Evolutionary conservation across 495 filamentous ascomycete species (phyloP), one percentile per base, ranked within the genome.

Genomic region (Rostrohypoxylon terebratum): DNA sequence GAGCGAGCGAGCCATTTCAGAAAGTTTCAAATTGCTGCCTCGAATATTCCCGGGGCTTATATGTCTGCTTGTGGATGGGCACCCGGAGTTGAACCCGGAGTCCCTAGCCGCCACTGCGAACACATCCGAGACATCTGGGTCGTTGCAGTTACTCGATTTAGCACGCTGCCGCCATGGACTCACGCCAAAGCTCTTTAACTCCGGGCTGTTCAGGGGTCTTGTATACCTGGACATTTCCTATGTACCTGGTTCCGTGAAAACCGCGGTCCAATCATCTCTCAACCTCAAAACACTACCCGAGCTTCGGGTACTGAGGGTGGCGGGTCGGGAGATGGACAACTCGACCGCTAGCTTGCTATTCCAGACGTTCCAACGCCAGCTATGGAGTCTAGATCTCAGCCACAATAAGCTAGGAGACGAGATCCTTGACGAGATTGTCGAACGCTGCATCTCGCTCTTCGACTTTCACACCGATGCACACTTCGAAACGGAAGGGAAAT

Each of bases 321-420:
- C 70, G 28, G 77, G 79, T 11, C 77, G 77, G 4, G 79, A 81
- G 59, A 69, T 84, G 60, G 81, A 81, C 42, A 77, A 83, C 40
- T 5, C 33, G 3, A 73, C 74, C 0, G 78, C 77, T 0, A 47
- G 25, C 14, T 25, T 77, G 14, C 68, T 86, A 14, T 69, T 82
- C 48, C 33, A 60, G 45, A 45, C 69, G 0, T 82, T 84, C 40
- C 21, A 61, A 18, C 50, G 59, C 8, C 81, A 79, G 20, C 60
- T 85, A 18, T 85, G 83, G 84, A 83, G 84, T 60, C 59, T 86
- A 9, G 83, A 86, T 40, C 63, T 86, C 0, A 83, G 80, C 66
- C 28, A 77, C n/a, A 86, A 85, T 59, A 77, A 71, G 6, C 63
- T 85, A 10, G 76, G 80, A 0, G 80, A 84, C 66, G 61, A 31